Conservation (phyloP, 768 basidiomycete species). For the Macrolepiota dolichaula region DNA sequence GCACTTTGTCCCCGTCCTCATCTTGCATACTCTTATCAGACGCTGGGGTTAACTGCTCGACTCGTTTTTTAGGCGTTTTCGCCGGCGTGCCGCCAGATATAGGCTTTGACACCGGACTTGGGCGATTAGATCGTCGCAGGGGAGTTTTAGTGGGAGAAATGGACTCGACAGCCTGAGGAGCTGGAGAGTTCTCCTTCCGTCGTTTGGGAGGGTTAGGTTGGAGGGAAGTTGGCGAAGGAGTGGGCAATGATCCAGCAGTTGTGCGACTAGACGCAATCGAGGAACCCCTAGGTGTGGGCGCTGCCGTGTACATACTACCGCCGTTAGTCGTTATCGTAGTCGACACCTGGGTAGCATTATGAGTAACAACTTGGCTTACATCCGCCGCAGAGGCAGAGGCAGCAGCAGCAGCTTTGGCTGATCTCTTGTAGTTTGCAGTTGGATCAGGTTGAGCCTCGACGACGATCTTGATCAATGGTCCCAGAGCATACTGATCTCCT, state of each 20-base stretch:
- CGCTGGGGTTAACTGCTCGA: constrained; percentile 32
- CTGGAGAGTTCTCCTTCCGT: constrained; percentile 60
- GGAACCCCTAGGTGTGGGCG: not conserved
- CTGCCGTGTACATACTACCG: not conserved
- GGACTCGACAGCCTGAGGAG: constrained; percentile 20
- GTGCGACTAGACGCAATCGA: constrained; percentile 11
- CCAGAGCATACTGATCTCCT: constrained; percentile 65
- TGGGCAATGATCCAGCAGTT: constrained; percentile 34
- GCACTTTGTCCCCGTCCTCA: constrained; percentile 56
- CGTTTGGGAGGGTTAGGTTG: constrained; percentile 54
- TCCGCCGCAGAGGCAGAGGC: constrained; percentile 25
- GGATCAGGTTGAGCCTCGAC: constrained; percentile 78
- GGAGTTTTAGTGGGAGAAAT: constrained; percentile 8
- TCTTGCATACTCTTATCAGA: constrained; percentile 62
- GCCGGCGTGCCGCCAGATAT: constrained; percentile 21
- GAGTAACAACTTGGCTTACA: constrained; percentile 22
- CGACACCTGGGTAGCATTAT: constrained; percentile 8
- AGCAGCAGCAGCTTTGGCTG: constrained; percentile 37
- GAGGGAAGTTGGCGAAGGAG: constrained; percentile 35
- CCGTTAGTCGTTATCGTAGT: not conserved
- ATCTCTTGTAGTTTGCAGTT: constrained; percentile 72
- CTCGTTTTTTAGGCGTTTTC: constrained; percentile 26
- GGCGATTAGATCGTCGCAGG: constrained; percentile 15
- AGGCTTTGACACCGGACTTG: constrained; percentile 15
- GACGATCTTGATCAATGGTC: constrained; percentile 58